A percentile compares a stretch with the other conserved stretches of the same genome.
Conservation (phyloP, 176 grass and related monocot genomes). For the Saccharum spontaneum region DNA sequence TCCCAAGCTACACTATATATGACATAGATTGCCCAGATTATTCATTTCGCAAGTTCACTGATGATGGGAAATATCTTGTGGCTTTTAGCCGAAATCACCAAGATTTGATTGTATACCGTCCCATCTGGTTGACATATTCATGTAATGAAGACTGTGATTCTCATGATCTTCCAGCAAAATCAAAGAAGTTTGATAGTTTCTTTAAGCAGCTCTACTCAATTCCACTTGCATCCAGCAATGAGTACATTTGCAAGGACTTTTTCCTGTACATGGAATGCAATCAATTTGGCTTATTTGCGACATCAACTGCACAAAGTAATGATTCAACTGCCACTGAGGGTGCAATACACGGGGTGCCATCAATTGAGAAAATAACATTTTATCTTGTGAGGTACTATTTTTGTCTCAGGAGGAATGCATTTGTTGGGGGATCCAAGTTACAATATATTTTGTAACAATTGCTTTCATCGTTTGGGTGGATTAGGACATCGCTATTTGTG, state of each 20-base stretch:
- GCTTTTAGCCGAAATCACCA: constrained; percentile 87
- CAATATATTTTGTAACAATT: constrained; percentile 25
- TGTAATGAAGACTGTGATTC: constrained; percentile 63
- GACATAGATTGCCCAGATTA: constrained; percentile 89
- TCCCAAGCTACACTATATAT: constrained; percentile 71
- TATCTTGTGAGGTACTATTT: constrained; percentile 85
- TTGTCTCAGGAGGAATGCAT: constrained; percentile 12
- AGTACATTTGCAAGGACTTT: constrained; percentile 91
- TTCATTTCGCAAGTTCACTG: constrained; percentile 87
- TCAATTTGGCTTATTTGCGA: constrained; percentile 84
- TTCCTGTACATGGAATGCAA: constrained; percentile 75
- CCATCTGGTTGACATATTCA: constrained; percentile 73
- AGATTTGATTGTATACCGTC: constrained; percentile 87
- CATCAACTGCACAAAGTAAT: constrained; percentile 74
- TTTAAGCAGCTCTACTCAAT: constrained; percentile 80
- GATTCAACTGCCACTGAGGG: constrained; percentile 56
- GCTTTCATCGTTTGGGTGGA: constrained; percentile 35
- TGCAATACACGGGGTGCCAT: constrained; percentile 82
- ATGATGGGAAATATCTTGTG: constrained; percentile 87
- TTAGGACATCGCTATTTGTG: constrained; percentile 39
- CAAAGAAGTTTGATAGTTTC: constrained; percentile 72
- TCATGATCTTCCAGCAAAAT: constrained; percentile 54
- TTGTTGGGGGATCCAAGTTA: not conserved
- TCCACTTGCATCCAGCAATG: constrained; percentile 71
- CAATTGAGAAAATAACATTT: constrained; percentile 93